Base-by-base conservation (phyloP, 1,139 yeast genomes). In the Yamadazyma atmosphaerica region DNA sequence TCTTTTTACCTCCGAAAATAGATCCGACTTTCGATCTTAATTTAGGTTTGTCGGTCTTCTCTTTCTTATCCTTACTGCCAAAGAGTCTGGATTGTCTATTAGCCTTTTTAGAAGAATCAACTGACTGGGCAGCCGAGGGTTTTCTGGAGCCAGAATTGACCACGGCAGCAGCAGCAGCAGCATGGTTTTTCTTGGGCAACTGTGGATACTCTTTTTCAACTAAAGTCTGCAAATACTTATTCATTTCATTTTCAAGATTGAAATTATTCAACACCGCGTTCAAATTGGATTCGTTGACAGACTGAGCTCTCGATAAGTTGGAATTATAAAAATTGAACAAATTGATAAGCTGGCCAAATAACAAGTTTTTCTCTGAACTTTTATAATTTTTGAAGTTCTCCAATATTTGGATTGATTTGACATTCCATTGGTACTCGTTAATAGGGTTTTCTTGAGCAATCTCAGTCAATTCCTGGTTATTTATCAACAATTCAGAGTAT, bases 21-120 rank as follows among this genome's bases (percentile, higher is more conserved):
- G 96, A 87, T 13, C 96, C 96, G 29, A 89, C 89, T 56, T 72
- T 81, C 4, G 95, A 85, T 56, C 82, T 80, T 53, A 89, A 65
- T 45, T 75, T 79, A 17, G 67, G 61, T 24, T 56, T 54, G 38
- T 28, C 31, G 8, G 25, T 26, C 37, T 43, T 19, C 34, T 36
- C 39, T 26, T 26, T 23, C 31, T 43, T 18, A 33, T 36, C 34
- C 10, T 32, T 39, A 17, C 35, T 33, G 24, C 34, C 39, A 28
- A 45, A 42, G 14, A 48, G 35, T 18, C 35, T 43, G 3, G 49
- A 43, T 35, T 40, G 47, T 36, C 50, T 42, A 23, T 42, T 41
- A 1, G 42, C 30, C 11, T 32, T 16, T 24, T 34, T 36, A 10
- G 36, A 21, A 38, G 39, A 5, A 40, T 35, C 23, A 32, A 28